Conservation (phyloP, 2,329 filamentous ascomycete species). For the Paecilomyces sp. region DNA sequence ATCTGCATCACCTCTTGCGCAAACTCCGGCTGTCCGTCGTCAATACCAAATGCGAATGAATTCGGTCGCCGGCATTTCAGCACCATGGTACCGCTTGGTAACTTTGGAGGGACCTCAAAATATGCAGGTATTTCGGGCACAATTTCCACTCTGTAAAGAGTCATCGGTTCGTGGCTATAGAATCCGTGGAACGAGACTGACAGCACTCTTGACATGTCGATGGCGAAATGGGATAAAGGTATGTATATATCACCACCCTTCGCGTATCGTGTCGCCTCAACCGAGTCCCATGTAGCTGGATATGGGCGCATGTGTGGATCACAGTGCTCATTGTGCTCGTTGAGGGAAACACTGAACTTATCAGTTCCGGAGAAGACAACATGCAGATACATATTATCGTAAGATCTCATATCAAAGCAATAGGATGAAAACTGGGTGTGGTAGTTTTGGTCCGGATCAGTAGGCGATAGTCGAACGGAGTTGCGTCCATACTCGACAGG, state of each 20-base stretch:
- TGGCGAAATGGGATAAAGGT: conserved; percentile 59
- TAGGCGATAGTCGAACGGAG: conserved; percentile 50
- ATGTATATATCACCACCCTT: conserved; percentile 55
- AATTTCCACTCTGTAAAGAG: conserved; percentile 55
- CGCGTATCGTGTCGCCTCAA: conserved; percentile 57
- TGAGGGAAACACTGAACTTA: conserved; percentile 57
- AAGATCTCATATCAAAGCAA: conserved; percentile 51
- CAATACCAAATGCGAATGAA: conserved; percentile 65
- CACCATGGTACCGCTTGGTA: conserved; percentile 54
- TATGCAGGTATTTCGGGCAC: conserved; percentile 46
- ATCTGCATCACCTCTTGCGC: conserved; percentile 56
- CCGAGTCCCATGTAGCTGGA: conserved; percentile 61
- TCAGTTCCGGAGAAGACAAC: conserved; percentile 56
- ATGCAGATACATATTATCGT: conserved; percentile 55
- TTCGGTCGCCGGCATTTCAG: conserved; percentile 61
- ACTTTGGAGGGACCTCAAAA: conserved; percentile 51
- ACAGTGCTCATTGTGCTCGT: conserved; percentile 60
- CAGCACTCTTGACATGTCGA: conserved; percentile 50
- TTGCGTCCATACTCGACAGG: conserved; percentile 45
- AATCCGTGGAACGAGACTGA: conserved; percentile 60
- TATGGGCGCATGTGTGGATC: conserved; percentile 50
- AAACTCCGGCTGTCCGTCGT: conserved; percentile 56
- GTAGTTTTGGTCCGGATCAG: conserved; percentile 55
- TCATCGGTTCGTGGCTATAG: conserved; percentile 45
- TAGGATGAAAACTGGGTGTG: conserved; percentile 51